phyloP scores from a whole-genome alignment of 495 filamentous ascomycete genomes.

The Aspergillus incahuasiensis region DNA sequence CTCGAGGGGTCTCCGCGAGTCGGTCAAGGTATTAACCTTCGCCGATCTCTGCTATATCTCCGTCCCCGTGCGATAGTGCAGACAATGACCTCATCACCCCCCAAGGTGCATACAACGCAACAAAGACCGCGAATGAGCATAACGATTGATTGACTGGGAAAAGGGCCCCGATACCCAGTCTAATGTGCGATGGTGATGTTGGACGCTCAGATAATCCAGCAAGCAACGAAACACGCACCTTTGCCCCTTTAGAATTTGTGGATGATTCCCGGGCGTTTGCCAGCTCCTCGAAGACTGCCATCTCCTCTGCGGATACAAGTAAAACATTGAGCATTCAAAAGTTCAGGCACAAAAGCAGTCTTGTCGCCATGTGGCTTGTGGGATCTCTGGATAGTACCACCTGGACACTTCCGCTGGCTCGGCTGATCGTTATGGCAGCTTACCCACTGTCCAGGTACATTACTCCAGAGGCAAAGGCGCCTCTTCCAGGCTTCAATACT shows the following conservation, averaged over 20 bases:
- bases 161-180: neutral
- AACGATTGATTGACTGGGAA: neutral
- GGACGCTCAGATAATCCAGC: neutral
- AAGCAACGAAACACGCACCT: too few relatives aligned
- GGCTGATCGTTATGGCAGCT: neutral
- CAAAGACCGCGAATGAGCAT: neutral
- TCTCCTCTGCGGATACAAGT: too few relatives aligned
- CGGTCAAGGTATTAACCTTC: neutral
- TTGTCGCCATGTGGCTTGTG: neutral
- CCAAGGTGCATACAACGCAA: neutral
- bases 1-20: neutral
- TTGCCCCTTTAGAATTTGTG: too few relatives aligned
- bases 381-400: neutral
- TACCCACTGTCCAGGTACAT: neutral
- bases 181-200: neutral
- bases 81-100: constrained; percentile 10
- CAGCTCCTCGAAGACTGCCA: too few relatives aligned
- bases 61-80: neutral
- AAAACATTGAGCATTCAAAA: neutral
- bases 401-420: neutral
- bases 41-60: constrained; percentile 11
- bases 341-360: neutral
- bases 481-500: neutral
- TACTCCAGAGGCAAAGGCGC: neutral
- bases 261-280: too few relatives aligned